These are phyloP conservation scores for Beta macrorhiza DNA, from an alignment of 179 eudicot species.

Conservation along the genomic window DNA sequence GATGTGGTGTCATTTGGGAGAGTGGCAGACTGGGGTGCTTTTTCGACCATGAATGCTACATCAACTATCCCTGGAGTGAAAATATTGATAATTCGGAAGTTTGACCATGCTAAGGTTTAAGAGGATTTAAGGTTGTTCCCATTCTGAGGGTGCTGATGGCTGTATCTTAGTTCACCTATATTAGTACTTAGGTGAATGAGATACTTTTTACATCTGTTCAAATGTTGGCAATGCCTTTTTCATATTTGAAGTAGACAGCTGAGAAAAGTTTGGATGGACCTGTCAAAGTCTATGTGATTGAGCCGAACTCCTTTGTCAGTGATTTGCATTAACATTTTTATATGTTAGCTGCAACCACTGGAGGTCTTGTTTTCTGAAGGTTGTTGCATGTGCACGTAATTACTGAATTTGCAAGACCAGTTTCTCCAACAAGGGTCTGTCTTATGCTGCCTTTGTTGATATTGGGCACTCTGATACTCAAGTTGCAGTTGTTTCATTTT, in stretches of 20 bases:
- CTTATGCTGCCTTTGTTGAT: conserved; percentile 73
- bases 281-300: too few relatives aligned
- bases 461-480: conserved; percentile 87
- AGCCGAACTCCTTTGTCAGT: too few relatives aligned
- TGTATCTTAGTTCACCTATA: background rate
- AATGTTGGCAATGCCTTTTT: conserved; percentile 66
- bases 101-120: conserved; percentile 52
- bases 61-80: conserved; percentile 74
- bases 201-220: background rate
- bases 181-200: background rate
- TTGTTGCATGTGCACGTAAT: too few relatives aligned
- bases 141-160: conserved; percentile 59
- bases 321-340: too few relatives aligned
- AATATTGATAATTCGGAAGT: too few relatives aligned
- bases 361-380: too few relatives aligned
- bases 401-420: too few relatives aligned
- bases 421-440: conserved; percentile 21
- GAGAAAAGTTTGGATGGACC: background rate
- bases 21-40: conserved; percentile 80
- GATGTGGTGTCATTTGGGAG: conserved; percentile 80
- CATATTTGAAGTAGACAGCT: conserved; percentile 68
- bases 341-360: too few relatives aligned
- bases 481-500: conserved; percentile 64
- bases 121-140: conserved; percentile 57
- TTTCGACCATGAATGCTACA: conserved; percentile 71